Conservation (phyloP, 495 filamentous ascomycete species). For the Trichoderma virens region DNA sequence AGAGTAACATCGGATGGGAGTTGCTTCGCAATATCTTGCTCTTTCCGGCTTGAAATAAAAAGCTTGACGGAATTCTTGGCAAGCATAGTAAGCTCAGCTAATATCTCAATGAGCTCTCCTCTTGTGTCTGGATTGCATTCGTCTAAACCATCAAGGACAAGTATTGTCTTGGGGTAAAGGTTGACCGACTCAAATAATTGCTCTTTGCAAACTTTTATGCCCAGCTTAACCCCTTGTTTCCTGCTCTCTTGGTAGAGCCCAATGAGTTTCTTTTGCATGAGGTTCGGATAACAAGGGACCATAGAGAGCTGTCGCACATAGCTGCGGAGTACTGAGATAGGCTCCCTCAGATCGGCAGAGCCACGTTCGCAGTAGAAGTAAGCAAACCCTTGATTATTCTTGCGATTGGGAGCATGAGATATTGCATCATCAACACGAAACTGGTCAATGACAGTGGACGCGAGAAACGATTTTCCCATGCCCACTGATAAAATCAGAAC, state of each 20-base stretch:
- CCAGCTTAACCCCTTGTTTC: slow-evolving; percentile 17
- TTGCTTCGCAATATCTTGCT: slow-evolving; percentile 23
- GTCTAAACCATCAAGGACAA: slow-evolving; percentile 24
- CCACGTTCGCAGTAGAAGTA: slow-evolving; percentile 37
- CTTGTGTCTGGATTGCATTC: slow-evolving; percentile 14
- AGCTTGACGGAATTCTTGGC: slow-evolving; percentile 28
- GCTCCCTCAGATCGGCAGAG: slow-evolving; percentile 22
- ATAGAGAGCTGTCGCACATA: slow-evolving; percentile 32
- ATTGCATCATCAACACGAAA: no score
- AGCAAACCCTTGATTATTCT: slow-evolving; percentile 25
- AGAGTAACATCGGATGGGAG: slow-evolving; percentile 24
- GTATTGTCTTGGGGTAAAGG: slow-evolving; percentile 18
- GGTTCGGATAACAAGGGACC: slow-evolving; percentile 3
- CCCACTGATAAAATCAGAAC: no score
- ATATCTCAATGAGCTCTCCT: no score
- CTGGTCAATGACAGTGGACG: no score
- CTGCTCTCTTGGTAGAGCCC: slow-evolving; percentile 10
- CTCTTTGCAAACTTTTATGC: slow-evolving; percentile 20
- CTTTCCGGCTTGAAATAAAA: slow-evolving; percentile 40
- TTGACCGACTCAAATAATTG: slow-evolving; percentile 19
- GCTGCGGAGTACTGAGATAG: slow-evolving; percentile 28
- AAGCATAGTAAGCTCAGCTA: slow-evolving; percentile 19
- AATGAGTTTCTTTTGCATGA: slow-evolving; percentile 16
- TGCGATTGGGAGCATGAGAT: no score
- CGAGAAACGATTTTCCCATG: no score